Base-by-base conservation (phyloP, 2,329 filamentous ascomycete species). In the Helicocarpus griseus region DNA sequence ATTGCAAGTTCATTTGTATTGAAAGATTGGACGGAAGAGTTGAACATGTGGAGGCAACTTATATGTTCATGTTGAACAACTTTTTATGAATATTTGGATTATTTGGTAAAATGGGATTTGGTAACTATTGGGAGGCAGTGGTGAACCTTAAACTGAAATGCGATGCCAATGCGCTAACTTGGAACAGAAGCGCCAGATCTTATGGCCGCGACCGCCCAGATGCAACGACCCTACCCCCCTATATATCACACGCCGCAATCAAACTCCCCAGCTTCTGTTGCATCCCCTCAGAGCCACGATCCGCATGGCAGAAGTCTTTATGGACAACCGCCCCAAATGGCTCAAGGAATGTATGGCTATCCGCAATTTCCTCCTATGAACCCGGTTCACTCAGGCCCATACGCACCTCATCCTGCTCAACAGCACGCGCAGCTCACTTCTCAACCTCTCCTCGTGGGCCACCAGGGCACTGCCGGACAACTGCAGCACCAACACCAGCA, bases 171-270 rank as follows among this genome's bases (percentile, higher is more conserved):
- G 24, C 21, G 29, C 49, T 51, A 38, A 51, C 40, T 35, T 33
- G 8, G 76, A 65, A 78, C 82, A 87, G 86, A 88, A 70, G 81
- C 85, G 69, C 81, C 83, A 65, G 81, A 83, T 65, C 73, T 78
- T 63, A 85, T 85, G 82, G 81, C 82, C 56, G 76, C 71, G 56
- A 65, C 80, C 60, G 77, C 81, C 60, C 80, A 80, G 58, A 83
- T 85, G 77, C 81, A 81, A 66, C 77, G 81, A 70, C 79, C 76
- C 44, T 95, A 94, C 67, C 90, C 90, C 60, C 88, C 89, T 54
- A 95, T 95, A 66, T 96, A 96, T 68, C 88, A 96, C 69, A 94
- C 90, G 17, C 89, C 90, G 51, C 90, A 96, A 73, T 95, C 90
- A 52, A 95, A 91, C 70, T 95, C 91, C 51, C 91, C 91, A 46